Base-by-base conservation (phyloP, 2,329 filamentous ascomycete species). In the Alternaria consortialis region DNA sequence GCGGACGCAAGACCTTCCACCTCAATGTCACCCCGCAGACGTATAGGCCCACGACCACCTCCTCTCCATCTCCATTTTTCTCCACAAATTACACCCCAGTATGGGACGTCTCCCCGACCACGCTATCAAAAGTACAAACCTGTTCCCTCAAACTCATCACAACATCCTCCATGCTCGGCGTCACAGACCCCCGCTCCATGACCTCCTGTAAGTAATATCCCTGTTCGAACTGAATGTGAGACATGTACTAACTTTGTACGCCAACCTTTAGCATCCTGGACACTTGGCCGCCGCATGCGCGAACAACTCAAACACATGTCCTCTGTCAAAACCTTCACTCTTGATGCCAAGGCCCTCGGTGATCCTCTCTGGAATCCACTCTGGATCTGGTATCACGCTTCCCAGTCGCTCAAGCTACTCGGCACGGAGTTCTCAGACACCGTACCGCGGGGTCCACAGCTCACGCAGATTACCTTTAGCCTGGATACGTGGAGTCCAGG, bases 321-420 rank as follows among this genome's bases (percentile, higher is more conserved):
- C 1, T 65, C 64, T 15, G 66, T 72, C 37, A 58, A 62, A 20
- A 58, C 64, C 29, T 65, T 74, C 53, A 69, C 73, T 17, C 65
- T 76, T 58, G 58, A 75, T 34, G 73, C 77, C 37, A 76, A 74
- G 56, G 77, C 78, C 25, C 70, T 78, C 17, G 74, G 75, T 2
- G 75, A 79, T 48, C 75, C 75, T 7, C 68, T 80, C 11, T 80
- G 78, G 78, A 80, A 79, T 42, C 78, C 78, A 8, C 67, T 79
- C 1, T 79, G 76, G 76, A 73, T 79, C 29, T 80, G 78, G 78
- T 79, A 73, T 58, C 75, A 79, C 29, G 70, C 76, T 1, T 67
- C 67, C 2, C 73, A 76, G 48, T 68, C 69, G 0, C 78, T 80
- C 62, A 77, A 76, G 60, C 54, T 64, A 8, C 73, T 77, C 60